Evolutionary conservation across 306 rosid genomes (phyloP).

Genomic region (Argentina anserina): DNA sequence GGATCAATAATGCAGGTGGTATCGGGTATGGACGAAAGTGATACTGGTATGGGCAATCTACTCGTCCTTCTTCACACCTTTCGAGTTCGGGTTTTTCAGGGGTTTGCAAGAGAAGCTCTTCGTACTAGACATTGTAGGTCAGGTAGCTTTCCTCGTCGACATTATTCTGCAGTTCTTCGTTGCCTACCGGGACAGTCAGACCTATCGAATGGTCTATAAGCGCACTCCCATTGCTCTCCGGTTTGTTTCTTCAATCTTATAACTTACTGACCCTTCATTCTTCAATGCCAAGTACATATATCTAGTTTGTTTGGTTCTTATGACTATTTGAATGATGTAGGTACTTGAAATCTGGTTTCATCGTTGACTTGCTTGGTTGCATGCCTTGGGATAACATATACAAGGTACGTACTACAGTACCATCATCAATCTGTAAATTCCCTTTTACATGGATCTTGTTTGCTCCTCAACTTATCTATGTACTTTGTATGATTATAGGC

Average conservation of each 20-base stretch:
- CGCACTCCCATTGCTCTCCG: conserved; percentile 67
- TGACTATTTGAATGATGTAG: conserved; percentile 36
- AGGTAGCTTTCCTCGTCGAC: conserved; percentile 75
- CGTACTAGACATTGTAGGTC: conserved; percentile 73
- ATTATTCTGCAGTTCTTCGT: conserved; percentile 68
- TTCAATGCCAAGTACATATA: neutral
- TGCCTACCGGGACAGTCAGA: conserved; percentile 71
- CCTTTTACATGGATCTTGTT: neutral
- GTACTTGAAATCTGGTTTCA: conserved; percentile 68
- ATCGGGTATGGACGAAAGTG: conserved; percentile 68
- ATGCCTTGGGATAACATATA: conserved; percentile 92
- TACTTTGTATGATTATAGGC: conserved; percentile 40
- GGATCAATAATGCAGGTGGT: conserved; percentile 54
- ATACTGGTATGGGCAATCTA: conserved; percentile 92
- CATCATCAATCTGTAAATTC: neutral
- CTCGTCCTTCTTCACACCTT: conserved; percentile 95
- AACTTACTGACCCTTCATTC: neutral
- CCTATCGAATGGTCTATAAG: conserved; percentile 73
- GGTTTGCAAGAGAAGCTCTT: conserved; percentile 69
- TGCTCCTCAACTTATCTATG: conserved; percentile 13
- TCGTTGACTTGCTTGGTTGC: conserved; percentile 77
- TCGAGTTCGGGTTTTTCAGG: conserved; percentile 92
- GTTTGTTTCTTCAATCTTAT: conserved; percentile 27
- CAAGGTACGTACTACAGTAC: conserved; percentile 54
- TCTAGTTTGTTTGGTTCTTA: neutral